Conservation (phyloP, 495 filamentous ascomycete species). For the Chaetomium cochliodes region DNA sequence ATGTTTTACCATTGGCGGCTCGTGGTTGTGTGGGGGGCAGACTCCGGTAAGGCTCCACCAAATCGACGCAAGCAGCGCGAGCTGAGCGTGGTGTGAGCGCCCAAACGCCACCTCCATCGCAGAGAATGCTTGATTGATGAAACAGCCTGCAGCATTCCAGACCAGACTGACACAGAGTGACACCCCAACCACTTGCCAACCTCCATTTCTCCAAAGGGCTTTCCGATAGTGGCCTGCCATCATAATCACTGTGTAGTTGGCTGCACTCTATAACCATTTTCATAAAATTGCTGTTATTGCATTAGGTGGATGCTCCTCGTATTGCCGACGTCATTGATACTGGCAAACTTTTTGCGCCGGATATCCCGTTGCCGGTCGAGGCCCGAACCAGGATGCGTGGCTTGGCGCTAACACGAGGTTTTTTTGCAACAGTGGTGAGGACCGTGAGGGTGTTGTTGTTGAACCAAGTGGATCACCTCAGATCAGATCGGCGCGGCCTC, state of each 20-base stretch:
- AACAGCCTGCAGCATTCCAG: not conserved
- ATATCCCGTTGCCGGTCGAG: not conserved
- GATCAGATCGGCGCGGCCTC: too few species aligned
- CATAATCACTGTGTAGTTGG: not conserved
- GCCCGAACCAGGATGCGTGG: not conserved
- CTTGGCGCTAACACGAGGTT: slow-evolving; percentile 9
- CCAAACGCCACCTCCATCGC: slow-evolving; percentile 9
- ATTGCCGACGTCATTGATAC: slow-evolving; percentile 18
- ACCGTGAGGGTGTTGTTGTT: not conserved
- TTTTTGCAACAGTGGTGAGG: not conserved
- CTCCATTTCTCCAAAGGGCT: too few species aligned
- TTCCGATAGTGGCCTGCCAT: not conserved
- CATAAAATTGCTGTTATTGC: slow-evolving; percentile 11
- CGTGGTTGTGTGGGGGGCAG: slow-evolving; percentile 7
- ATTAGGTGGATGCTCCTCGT: slow-evolving; percentile 15
- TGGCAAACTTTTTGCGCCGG: slow-evolving; percentile 3
- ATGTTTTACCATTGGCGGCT: slow-evolving; percentile 16
- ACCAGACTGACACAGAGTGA: not conserved
- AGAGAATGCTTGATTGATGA: slow-evolving; percentile 3
- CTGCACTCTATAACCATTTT: not conserved
- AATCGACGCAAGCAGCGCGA: not conserved
- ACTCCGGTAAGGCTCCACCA: slow-evolving; percentile 1
- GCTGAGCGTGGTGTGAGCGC: slow-evolving; percentile 11
- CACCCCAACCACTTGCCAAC: not conserved
- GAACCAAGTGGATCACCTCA: not conserved